A percentile compares a stretch with the other conserved stretches of the same genome.
Evolutionary conservation across 768 basidiomycete species (phyloP).

Genomic region (Naematelia aurantialba): DNA sequence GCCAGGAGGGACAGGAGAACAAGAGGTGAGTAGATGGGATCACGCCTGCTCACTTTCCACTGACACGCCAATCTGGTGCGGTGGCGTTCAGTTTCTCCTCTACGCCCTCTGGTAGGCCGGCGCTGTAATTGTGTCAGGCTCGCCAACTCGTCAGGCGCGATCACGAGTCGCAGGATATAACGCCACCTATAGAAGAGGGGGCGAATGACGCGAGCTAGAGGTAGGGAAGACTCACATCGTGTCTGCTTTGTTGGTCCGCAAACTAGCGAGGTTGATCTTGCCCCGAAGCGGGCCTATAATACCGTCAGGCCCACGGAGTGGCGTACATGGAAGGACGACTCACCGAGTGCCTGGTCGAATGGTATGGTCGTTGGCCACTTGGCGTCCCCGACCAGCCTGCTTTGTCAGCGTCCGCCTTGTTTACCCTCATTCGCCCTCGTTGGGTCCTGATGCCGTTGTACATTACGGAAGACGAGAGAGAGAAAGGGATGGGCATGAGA

Average conservation of each 20-base stretch:
- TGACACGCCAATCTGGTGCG: conserved; percentile 45
- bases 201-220: too few relatives aligned
- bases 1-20: not conserved
- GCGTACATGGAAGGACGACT: conserved; percentile 2
- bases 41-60: conserved; percentile 41
- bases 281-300: conserved; percentile 74
- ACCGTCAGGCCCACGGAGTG: too few relatives aligned
- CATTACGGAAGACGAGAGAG: too few relatives aligned
- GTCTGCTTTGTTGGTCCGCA: conserved; percentile 94
- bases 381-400: conserved; percentile 83
- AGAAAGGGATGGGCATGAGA: too few relatives aligned
- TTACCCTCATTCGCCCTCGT: too few relatives aligned
- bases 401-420: conserved; percentile 10
- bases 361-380: conserved; percentile 78
- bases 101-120: conserved; percentile 67
- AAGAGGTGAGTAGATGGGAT: not conserved
- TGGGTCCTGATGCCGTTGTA: too few relatives aligned
- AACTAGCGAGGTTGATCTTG: conserved; percentile 72
- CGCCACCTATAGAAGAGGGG: too few relatives aligned
- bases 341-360: conserved; percentile 63
- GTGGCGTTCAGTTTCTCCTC: conserved; percentile 66
- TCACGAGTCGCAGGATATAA: too few relatives aligned
- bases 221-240: conserved; percentile 68
- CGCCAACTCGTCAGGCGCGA: too few relatives aligned
- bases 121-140: conserved; percentile 49